Conservation (phyloP, 2,329 filamentous ascomycete species). For the Alternaria ethzedia region DNA sequence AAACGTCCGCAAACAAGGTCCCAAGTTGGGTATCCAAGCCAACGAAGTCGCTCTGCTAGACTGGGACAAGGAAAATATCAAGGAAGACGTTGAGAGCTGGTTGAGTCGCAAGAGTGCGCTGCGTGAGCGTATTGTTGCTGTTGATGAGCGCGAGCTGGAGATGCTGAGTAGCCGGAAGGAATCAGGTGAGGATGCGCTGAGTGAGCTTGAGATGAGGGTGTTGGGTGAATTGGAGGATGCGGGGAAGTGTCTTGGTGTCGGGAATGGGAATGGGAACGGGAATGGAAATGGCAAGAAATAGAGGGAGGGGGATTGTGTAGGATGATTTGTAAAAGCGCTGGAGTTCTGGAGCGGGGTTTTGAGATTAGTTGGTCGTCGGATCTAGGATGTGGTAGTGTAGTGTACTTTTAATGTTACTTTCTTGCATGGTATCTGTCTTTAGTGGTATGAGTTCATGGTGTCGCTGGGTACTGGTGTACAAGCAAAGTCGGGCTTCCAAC, state of each 20-base stretch:
- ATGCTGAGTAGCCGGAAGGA: conserved; percentile 54
- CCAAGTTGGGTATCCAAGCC: conserved; percentile 56
- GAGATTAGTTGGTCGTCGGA: neutral
- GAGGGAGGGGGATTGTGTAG: neutral
- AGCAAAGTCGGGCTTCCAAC: neutral
- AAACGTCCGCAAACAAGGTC: conserved; percentile 62
- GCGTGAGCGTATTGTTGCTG: conserved; percentile 74
- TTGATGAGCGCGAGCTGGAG: conserved; percentile 74
- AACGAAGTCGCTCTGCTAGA: conserved; percentile 72
- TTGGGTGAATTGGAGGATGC: conserved; percentile 53
- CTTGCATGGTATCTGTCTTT: neutral
- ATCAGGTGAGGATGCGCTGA: conserved; percentile 46
- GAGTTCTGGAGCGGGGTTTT: conserved; percentile 7
- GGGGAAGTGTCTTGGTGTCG: conserved; percentile 46
- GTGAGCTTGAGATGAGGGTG: conserved; percentile 76
- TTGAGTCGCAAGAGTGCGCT: conserved; percentile 72
- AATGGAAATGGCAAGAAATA: conserved; percentile 2
- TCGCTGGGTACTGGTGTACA: neutral
- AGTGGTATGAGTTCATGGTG: neutral
- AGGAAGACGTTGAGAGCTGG: conserved; percentile 86
- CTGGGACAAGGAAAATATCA: conserved; percentile 75
- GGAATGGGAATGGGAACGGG: conserved; percentile 15
- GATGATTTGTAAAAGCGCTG: conserved; percentile 10
- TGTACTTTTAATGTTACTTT: neutral
- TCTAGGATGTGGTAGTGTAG: neutral